Evolutionary conservation across 169 alveolate genomes (phyloP).

Genomic region (Eimeria necatrix): DNA sequence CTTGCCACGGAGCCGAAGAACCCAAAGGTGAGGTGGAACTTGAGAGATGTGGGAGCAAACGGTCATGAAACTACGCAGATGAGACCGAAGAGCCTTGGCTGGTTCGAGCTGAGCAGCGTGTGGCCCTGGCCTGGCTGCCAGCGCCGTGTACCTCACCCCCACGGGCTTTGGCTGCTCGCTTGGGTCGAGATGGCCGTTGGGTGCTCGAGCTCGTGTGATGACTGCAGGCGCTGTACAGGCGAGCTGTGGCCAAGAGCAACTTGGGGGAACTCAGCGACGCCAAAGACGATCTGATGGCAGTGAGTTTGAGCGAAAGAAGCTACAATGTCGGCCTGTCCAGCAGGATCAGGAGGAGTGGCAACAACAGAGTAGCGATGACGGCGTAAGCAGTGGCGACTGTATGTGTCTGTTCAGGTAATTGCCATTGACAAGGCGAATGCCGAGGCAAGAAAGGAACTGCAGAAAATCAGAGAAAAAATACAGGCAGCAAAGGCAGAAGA

Average conservation of each 20-base stretch:
- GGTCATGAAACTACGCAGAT: too few species aligned
- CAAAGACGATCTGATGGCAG: slow-evolving; percentile 53
- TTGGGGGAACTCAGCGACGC: slow-evolving; percentile 58
- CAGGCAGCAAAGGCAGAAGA: slow-evolving; percentile 26
- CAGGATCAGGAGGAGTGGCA: not conserved
- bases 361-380: not conserved
- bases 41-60: too few species aligned
- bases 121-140: too few species aligned
- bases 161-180: too few species aligned
- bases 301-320: not conserved
- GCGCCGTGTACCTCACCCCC: too few species aligned
- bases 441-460: slow-evolving; percentile 75
- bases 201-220: too few species aligned
- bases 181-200: too few species aligned
- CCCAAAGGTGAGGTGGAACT: slow-evolving; percentile 35
- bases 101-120: too few species aligned
- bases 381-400: not conserved
- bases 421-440: slow-evolving; percentile 41
- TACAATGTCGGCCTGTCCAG: not conserved
- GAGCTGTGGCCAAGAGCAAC: slow-evolving; percentile 63
- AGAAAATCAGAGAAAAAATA: slow-evolving; percentile 33
- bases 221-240: slow-evolving; percentile 77
- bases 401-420: slow-evolving; percentile 7
- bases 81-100: too few species aligned
- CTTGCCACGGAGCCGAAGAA: slow-evolving; percentile 56